Evolutionary conservation across 306 rosid species (phyloP).

Genomic region (Pyrus pyrifolia): DNA sequence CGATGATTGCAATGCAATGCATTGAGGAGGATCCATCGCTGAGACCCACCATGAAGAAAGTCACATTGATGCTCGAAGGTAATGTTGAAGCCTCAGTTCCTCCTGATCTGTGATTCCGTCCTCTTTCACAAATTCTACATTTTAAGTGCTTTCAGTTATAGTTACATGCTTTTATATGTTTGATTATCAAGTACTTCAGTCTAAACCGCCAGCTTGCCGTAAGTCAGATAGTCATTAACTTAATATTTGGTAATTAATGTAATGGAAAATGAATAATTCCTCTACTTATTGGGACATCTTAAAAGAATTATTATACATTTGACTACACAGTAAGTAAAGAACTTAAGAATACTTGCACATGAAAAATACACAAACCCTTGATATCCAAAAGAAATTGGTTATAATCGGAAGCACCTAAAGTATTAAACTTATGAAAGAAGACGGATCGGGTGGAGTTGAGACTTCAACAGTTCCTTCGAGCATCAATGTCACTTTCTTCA

Average conservation of each 20-base stretch:
- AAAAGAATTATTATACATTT: too few relatives aligned
- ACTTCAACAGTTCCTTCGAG: constrained; percentile 26
- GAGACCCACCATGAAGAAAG: constrained; percentile 14
- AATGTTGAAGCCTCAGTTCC: constrained; percentile 15
- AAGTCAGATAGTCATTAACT: too few relatives aligned
- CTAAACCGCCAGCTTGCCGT: too few relatives aligned
- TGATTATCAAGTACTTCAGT: too few relatives aligned
- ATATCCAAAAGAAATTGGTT: background rate
- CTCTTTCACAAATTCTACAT: constrained; percentile 5
- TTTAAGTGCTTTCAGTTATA: background rate
- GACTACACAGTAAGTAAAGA: too few relatives aligned
- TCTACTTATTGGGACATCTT: background rate
- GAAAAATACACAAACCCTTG: too few relatives aligned
- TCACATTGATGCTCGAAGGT: constrained; percentile 29
- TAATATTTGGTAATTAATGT: too few relatives aligned
- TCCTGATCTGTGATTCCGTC: constrained; percentile 9
- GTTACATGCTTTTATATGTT: too few relatives aligned
- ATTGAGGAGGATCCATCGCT: background rate
- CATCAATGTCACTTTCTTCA: constrained; percentile 29
- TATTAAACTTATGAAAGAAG: constrained; percentile 9
- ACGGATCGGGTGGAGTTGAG: constrained; percentile 16
- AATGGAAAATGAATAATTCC: too few relatives aligned
- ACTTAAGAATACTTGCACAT: too few relatives aligned
- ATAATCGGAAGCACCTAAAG: background rate
- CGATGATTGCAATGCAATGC: constrained; percentile 16